Base-by-base conservation (phyloP, 2,329 filamentous ascomycete species). In the Parafenestella ontariensis region DNA sequence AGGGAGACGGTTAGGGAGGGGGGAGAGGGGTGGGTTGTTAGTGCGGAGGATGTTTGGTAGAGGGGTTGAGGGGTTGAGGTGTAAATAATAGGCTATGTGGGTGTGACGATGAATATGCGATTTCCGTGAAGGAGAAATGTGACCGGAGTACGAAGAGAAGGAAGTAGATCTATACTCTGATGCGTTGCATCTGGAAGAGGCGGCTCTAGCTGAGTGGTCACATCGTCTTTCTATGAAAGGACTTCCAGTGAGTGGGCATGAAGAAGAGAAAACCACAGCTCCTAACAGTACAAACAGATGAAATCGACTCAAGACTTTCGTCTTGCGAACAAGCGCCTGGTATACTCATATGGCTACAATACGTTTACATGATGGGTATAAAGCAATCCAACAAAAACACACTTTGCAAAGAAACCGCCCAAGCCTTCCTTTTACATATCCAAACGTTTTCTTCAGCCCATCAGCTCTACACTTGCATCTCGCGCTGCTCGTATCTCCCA, bases 41-140 rank as follows among this genome's bases (percentile, higher is more conserved):
- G 85, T 44, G 91, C 93, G 1, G 87, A 91, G 56, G 91, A 97
- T 78, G 93, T 99, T 47, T 97, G 90, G 88, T 93, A 29, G n/a
- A 5, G 21, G 13, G n/a, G n/a, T n/a, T n/a, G n/a, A n/a, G n/a
- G n/a, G n/a, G n/a, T n/a, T n/a, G n/a, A n/a, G n/a, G n/a, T n/a
- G n/a, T n/a, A n/a, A n/a, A 23, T 41, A 18, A 5, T 11, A 21
- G 36, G 20, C 10, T 36, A 7, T 3, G 5, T 15, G 21, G 9
- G 37, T 6, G 18, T 10, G 18, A 41, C 18, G 21, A 41, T 11
- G 37, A 41, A 20, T 3, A 8, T 41, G 18, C 18, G 34, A 5
- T 10, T 37, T 18, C n/a, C n/a, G n/a, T 18, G 1, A n/a, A n/a
- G 34, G 13, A n/a, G 7, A 5, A 21, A 20, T 18, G 20, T 39